Evolutionary conservation across 805 yeast genomes (phyloP), one percentile per base, ranked within the genome.

Genomic region (Wickerhamomyces tratensis): DNA sequence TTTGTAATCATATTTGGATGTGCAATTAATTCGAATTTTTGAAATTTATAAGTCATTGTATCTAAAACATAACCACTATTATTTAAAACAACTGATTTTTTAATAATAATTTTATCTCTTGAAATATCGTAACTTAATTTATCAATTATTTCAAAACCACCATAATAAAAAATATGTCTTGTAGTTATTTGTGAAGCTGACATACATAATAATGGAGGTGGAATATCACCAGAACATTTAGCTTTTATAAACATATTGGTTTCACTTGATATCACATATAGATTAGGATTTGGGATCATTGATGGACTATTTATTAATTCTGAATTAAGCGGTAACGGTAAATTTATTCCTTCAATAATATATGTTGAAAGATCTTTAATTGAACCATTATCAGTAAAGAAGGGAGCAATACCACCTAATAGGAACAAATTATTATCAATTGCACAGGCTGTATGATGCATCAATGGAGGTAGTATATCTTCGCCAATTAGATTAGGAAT

Each of bases 41-140:
- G 61, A 53, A 81, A 83, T 25, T 58, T 66, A 39, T 67, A 61
- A 0, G 76, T 68, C 8, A 63, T 49, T 0, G 66, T 61, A 58
- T 84, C 87, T 30, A 83, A 61, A n/a, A 82, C 61, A 63, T 74
- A 83, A 0, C 75, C 79, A 36, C 69, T 64, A 41, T 69, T 69
- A 53, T 77, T 80, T 43, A 81, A 50, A 6, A 58, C 59, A 5
- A 79, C 62, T 25, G 66, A 63, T 48, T 71, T 69, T 37, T 69
- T 64, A 14, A 68, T 48, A 26, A 41, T 46, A 33, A 56, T 63
- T 48, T 46, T 65, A 39, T 73, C 75, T 61, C 45, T 61, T 46
- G 44, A 56, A 33, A 52, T 49, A 6, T 43, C 47, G 42, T 46
- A 37, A 38, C 49, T 54, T 4, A 54, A 44, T 10, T 47, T 46